phyloP scores from a whole-genome alignment of 108 stramenopile genomes.

The Cyclotella choctawhatcheeana region DNA sequence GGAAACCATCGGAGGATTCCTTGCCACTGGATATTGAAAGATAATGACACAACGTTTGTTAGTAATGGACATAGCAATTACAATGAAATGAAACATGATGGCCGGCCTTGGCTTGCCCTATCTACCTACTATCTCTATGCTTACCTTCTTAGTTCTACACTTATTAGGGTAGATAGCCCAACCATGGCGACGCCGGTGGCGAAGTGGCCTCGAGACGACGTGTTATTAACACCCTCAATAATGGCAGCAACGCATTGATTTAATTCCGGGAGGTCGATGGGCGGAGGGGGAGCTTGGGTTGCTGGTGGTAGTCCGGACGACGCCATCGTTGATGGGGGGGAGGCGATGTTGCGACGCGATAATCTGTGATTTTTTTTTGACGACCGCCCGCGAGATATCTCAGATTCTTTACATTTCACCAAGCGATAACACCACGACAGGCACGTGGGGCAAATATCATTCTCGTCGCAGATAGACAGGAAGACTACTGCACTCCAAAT shows the following conservation, averaged over 20 bases:
- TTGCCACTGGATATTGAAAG: neutral
- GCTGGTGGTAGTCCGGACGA: neutral
- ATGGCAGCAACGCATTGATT: conserved; percentile 16
- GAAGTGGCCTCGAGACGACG: conserved; percentile 3
- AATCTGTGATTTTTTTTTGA: no score
- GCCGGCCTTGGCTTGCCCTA: no score
- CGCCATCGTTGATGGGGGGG: neutral
- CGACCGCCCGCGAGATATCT: no score
- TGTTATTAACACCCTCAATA: neutral
- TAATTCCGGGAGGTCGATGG: conserved; percentile 12
- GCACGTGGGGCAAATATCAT: no score
- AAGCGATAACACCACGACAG: no score
- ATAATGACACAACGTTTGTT: neutral
- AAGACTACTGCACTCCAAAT: no score
- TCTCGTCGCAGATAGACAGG: no score
- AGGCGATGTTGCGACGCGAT: neutral
- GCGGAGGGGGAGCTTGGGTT: conserved; percentile 7
- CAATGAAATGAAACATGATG: no score
- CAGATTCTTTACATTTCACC: no score
- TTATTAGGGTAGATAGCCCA: neutral
- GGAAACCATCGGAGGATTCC: neutral
- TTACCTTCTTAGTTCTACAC: neutral
- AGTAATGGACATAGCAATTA: no score
- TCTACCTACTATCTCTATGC: no score
- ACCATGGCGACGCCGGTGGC: conserved; percentile 11